A percentile compares a stretch with the other conserved stretches of the same genome.
Conservation (phyloP, 1,139 yeast species). For the Suhomyces chickasaworum region DNA sequence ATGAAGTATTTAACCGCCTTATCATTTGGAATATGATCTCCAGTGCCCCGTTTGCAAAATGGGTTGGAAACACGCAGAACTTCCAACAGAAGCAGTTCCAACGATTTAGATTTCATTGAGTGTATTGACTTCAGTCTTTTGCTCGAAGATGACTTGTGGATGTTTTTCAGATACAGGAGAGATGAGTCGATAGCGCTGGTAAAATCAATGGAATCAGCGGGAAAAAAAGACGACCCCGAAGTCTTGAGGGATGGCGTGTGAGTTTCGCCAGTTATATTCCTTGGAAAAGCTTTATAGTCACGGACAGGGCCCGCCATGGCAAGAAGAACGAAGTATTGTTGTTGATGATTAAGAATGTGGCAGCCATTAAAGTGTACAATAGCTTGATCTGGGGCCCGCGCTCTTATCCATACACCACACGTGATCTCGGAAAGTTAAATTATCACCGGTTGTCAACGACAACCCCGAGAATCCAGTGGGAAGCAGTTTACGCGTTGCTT, state of each 20-base stretch:
- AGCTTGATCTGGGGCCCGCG: constrained; percentile 2
- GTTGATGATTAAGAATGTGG: constrained; percentile 3
- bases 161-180: neutral
- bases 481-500: too few species aligned
- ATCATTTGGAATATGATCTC: constrained; percentile 9
- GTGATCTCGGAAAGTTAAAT: neutral
- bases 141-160: neutral
- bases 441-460: neutral
- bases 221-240: neutral
- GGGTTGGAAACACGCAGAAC: constrained; percentile 13
- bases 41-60: constrained; percentile 6
- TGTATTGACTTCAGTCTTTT: neutral
- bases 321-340: constrained; percentile 1
- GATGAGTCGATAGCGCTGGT: neutral
- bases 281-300: neutral
- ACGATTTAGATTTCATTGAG: neutral
- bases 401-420: neutral
- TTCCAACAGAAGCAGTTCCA: constrained; percentile 9
- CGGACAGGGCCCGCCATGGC: constrained; percentile 1
- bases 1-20: constrained; percentile 16
- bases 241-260: too few species aligned
- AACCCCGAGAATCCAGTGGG: neutral
- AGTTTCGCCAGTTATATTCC: neutral
- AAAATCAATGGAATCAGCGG: neutral
- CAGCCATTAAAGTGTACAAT: constrained; percentile 2